Evolutionary conservation across 495 filamentous ascomycete genomes (phyloP).

Genomic region (Penicillium longicatenatum): DNA sequence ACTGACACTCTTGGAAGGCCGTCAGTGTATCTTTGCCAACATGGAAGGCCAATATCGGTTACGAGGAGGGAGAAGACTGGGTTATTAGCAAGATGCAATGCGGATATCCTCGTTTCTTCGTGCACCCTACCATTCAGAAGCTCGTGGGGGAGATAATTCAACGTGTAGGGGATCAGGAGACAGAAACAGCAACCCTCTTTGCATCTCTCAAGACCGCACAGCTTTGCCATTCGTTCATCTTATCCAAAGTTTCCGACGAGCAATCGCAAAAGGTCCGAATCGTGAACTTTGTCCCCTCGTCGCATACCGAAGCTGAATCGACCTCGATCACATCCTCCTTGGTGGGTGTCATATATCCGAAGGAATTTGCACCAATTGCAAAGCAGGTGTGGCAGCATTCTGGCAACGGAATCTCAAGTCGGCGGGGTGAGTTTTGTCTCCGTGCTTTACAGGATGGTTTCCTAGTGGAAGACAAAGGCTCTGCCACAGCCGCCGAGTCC

Average conservation of each 20-base stretch:
- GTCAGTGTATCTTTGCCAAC: conserved; percentile 95
- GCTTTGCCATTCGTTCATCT: conserved; percentile 73
- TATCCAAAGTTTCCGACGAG: conserved; percentile 51
- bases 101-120: conserved; percentile 94
- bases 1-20: conserved; percentile 58
- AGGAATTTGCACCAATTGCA: conserved; percentile 63
- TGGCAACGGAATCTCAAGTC: conserved; percentile 91
- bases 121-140: conserved; percentile 78
- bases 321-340: conserved; percentile 53
- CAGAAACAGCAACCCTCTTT: conserved; percentile 77
- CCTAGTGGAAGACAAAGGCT: conserved; percentile 55
- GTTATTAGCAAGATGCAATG: conserved; percentile 82
- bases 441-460: conserved; percentile 68
- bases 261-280: conserved; percentile 56
- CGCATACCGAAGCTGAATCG: conserved; percentile 36
- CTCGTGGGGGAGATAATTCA: conserved; percentile 70
- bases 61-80: conserved; percentile 90
- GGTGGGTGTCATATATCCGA: conserved; percentile 71
- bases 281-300: conserved; percentile 63
- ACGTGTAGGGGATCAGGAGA: conserved; percentile 57
- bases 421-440: conserved; percentile 87
- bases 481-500: conserved; percentile 26
- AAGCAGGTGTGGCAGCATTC: conserved; percentile 97
- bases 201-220: conserved; percentile 66
- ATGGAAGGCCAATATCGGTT: conserved; percentile 87